Evolutionary conservation across 345 rosid genomes (phyloP).

Genomic region (Brassica cretica): DNA sequence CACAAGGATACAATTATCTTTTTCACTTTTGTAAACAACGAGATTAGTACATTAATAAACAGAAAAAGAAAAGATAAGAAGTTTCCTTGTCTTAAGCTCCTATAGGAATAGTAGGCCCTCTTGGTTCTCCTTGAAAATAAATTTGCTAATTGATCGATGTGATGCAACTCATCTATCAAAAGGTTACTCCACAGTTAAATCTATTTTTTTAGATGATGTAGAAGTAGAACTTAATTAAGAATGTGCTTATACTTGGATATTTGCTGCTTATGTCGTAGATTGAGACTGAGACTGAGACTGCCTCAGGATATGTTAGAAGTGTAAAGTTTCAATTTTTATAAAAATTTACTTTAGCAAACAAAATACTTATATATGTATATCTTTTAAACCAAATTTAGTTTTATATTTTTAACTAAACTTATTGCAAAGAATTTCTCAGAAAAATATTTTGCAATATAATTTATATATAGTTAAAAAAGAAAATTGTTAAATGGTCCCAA

Average conservation of each 20-base stretch:
- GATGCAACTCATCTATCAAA: not conserved
- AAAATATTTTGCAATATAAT: too few relatives aligned
- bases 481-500: too few relatives aligned
- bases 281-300: too few relatives aligned
- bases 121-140: not conserved
- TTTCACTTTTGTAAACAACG: not conserved
- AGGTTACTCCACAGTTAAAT: not conserved
- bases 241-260: too few relatives aligned
- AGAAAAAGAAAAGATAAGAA: not conserved
- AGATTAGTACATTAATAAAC: not conserved
- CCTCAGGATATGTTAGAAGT: not conserved
- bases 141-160: not conserved
- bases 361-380: too few relatives aligned
- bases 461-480: too few relatives aligned
- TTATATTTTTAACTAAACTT: too few relatives aligned
- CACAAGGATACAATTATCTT: not conserved
- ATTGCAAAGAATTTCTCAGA: too few relatives aligned
- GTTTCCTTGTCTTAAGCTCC: not conserved
- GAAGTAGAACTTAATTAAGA: not conserved
- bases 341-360: too few relatives aligned
- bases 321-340: not conserved
- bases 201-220: not conserved
- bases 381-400: too few relatives aligned
- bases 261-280: too few relatives aligned
- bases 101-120: not conserved